Evolutionary conservation across 2,329 filamentous ascomycete species (phyloP).

Genomic region (Conoideocrella luteorostrata): DNA sequence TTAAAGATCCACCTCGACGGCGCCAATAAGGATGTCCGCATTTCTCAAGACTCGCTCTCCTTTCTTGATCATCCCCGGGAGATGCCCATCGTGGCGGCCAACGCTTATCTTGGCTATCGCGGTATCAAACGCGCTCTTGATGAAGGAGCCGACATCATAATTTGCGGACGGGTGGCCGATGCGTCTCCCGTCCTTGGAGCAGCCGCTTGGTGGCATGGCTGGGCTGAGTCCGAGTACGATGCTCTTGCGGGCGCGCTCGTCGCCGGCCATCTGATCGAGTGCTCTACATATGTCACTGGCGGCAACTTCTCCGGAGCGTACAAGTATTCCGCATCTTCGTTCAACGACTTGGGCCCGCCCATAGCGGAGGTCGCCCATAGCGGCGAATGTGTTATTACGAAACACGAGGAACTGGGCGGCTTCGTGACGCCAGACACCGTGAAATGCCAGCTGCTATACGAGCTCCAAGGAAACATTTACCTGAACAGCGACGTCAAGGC

Average conservation of each 20-base stretch:
- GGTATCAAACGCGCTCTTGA: constrained; percentile 32
- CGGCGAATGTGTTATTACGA: constrained; percentile 41
- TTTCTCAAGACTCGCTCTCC: constrained; percentile 11
- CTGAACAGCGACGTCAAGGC: constrained; percentile 43
- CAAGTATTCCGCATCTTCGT: constrained; percentile 12
- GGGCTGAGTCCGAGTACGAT: constrained; percentile 38
- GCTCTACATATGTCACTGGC: constrained; percentile 43
- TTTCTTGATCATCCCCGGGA: constrained; percentile 13
- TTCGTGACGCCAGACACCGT: constrained; percentile 29
- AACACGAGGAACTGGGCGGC: constrained; percentile 38
- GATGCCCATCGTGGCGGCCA: constrained; percentile 22
- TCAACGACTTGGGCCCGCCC: constrained; percentile 35
- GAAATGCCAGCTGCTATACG: constrained; percentile 43
- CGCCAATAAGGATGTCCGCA: constrained; percentile 14
- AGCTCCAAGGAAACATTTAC: constrained; percentile 41
- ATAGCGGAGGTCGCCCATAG: constrained; percentile 42
- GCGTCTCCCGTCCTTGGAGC: constrained; percentile 44
- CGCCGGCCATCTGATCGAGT: constrained; percentile 45
- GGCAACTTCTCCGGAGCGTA: constrained; percentile 42
- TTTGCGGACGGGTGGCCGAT: constrained; percentile 37
- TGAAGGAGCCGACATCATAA: constrained; percentile 34
- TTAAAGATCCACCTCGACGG: constrained; percentile 18
- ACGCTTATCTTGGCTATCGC: constrained; percentile 46
- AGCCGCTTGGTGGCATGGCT: constrained; percentile 46
- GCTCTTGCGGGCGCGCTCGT: constrained; percentile 38